Conservation (phyloP, 345 rosid genomes). For the Brassica nigra region DNA sequence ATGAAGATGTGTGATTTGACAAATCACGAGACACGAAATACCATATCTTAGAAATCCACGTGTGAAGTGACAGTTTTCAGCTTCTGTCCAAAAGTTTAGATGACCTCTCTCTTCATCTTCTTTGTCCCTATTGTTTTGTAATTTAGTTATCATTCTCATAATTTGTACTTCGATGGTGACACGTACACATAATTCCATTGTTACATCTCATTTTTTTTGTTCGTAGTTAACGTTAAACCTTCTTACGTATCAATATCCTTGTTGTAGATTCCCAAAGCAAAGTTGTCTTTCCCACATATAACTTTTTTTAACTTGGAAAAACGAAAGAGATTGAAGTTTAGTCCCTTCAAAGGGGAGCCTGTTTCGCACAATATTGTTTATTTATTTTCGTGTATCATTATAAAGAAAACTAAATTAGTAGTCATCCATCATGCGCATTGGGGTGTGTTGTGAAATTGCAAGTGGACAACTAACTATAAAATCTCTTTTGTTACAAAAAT, state of each 20-base stretch:
- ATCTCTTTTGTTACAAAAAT: not conserved
- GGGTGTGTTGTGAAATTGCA: not conserved
- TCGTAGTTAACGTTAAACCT: slow-evolving; percentile 17
- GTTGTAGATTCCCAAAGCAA: not conserved
- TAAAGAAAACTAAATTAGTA: not conserved
- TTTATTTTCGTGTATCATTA: not conserved
- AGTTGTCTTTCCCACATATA: not conserved
- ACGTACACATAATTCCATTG: slow-evolving; percentile 28
- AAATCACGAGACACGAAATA: slow-evolving; percentile 40
- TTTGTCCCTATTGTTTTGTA: slow-evolving; percentile 25
- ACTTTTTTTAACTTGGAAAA: not conserved
- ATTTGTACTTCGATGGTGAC: slow-evolving; percentile 38
- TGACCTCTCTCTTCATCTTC: slow-evolving; percentile 18
- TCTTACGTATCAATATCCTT: slow-evolving; percentile 22
- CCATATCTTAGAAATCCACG: slow-evolving; percentile 42
- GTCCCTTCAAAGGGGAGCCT: not conserved
- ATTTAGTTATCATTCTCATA: slow-evolving; percentile 26
- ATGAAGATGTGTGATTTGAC: slow-evolving; percentile 32
- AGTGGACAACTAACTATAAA: not conserved
- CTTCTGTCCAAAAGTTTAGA: slow-evolving; percentile 33
- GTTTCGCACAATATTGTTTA: not conserved
- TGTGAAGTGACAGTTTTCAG: slow-evolving; percentile 42
- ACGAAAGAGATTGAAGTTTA: not conserved
- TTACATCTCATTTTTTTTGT: slow-evolving; percentile 10
- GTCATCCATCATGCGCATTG: not conserved